phyloP scores from a whole-genome alignment of 345 rosid genomes.

The Pistacia atlantica region DNA sequence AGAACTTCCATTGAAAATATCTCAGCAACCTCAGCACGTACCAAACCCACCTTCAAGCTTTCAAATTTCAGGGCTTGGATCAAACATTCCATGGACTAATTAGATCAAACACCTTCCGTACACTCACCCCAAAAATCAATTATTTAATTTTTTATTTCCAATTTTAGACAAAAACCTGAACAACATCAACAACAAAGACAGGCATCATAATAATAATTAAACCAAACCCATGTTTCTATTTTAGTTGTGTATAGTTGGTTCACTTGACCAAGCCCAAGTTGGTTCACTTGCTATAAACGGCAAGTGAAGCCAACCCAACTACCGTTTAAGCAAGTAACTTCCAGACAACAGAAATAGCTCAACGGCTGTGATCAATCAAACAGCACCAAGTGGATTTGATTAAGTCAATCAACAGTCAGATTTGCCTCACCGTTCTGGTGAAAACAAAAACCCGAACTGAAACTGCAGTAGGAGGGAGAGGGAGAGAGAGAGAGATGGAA shows the following conservation, averaged over 20 bases:
- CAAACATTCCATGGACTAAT: slow-evolving; percentile 8
- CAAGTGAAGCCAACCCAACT: slow-evolving; percentile 1
- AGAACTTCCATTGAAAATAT: slow-evolving; percentile 39
- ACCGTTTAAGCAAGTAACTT: background rate
- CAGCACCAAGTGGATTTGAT: background rate
- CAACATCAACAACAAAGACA: slow-evolving; percentile 3
- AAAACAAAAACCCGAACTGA: no score
- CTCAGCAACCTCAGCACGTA: slow-evolving; percentile 13
- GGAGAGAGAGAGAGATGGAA: background rate
- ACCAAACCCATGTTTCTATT: background rate
- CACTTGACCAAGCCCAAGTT: background rate
- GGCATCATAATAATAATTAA: background rate
- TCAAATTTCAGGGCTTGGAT: slow-evolving; percentile 6
- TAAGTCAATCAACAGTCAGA: slow-evolving; percentile 16
- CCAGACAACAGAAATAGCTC: background rate
- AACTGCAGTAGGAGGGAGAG: background rate
- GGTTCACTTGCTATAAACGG: slow-evolving; percentile 21
- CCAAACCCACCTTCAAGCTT: slow-evolving; percentile 18
- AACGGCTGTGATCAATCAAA: slow-evolving; percentile 17
- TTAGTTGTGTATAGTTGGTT: background rate
- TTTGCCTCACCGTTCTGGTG: slow-evolving; percentile 17
- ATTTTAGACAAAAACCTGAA: background rate
- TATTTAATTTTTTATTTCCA: background rate
- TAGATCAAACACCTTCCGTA: slow-evolving; percentile 19
- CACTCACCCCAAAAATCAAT: slow-evolving; percentile 6